These are phyloP conservation scores for Rhizopogon salebrosus DNA, from an alignment of 768 basidiomycete species.

Conservation along the genomic window DNA sequence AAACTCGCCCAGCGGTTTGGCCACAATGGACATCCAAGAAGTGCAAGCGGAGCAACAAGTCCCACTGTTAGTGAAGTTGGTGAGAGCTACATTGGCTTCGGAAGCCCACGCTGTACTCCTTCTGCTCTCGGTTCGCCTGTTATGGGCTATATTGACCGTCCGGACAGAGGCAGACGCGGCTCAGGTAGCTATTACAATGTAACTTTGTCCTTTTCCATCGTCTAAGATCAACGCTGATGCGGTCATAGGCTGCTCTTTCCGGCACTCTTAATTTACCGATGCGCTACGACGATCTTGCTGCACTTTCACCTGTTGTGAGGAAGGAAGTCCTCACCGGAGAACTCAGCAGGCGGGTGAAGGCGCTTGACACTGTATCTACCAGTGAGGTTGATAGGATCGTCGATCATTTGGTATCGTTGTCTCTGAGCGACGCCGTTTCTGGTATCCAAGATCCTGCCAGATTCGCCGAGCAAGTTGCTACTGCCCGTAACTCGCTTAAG, in stretches of 20 bases:
- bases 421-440: constrained; percentile 72
- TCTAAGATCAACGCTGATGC: constrained; percentile 3
- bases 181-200: constrained; percentile 88
- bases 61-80: constrained; percentile 80
- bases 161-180: constrained; percentile 65
- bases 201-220: constrained; percentile 3
- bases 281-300: constrained; percentile 81
- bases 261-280: constrained; percentile 79
- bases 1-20: constrained; percentile 81
- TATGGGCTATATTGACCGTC: constrained; percentile 46
- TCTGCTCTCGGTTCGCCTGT: constrained; percentile 53
- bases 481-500: constrained; percentile 29
- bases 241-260: constrained; percentile 64
- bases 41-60: constrained; percentile 78
- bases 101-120: constrained; percentile 60
- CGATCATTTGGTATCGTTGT: constrained; percentile 63
- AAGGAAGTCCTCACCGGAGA: constrained; percentile 84
- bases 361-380: constrained; percentile 45
- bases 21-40: constrained; percentile 76
- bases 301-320: constrained; percentile 81
- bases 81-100: constrained; percentile 69
- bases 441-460: constrained; percentile 67
- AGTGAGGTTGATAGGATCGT: constrained; percentile 62
- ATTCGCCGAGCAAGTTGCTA: constrained; percentile 59
- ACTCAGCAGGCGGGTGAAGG: constrained; percentile 67